These are phyloP conservation scores for Aspergillus haitiensis DNA, from an alignment of 495 filamentous ascomycete genomes.

Conservation along the genomic window DNA sequence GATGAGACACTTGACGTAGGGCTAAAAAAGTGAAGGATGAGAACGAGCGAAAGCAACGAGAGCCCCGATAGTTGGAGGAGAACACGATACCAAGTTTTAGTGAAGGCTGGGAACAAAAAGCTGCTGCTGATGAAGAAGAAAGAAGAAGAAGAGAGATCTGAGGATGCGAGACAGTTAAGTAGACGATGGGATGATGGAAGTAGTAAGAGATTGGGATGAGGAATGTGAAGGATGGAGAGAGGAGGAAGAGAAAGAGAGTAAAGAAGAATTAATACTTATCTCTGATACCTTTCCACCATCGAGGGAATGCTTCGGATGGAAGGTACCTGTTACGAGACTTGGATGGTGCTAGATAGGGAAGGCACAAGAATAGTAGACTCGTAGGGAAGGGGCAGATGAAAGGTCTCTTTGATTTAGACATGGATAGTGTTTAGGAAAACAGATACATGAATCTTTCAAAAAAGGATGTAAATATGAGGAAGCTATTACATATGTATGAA, in stretches of 20 bases:
- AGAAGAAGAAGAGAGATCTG: slow-evolving; percentile 25
- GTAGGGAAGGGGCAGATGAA: background rate
- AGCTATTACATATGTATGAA: no score
- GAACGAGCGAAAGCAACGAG: slow-evolving; percentile 13
- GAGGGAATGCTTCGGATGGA: background rate
- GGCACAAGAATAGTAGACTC: background rate
- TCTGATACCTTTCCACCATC: no score
- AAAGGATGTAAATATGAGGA: no score
- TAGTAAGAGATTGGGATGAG: slow-evolving; percentile 13
- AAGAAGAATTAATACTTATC: background rate
- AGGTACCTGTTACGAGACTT: background rate
- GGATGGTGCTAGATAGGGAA: background rate
- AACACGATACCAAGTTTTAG: slow-evolving; percentile 2
- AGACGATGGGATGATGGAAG: slow-evolving; percentile 24
- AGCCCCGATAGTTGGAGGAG: background rate
- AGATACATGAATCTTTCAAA: no score
- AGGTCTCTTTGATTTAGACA: background rate
- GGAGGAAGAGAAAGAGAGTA: background rate
- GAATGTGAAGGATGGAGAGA: slow-evolving; percentile 3
- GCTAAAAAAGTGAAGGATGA: background rate
- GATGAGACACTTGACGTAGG: slow-evolving; percentile 1
- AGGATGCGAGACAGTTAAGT: slow-evolving; percentile 17
- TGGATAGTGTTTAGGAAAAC: no score
- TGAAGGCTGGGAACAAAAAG: slow-evolving; percentile 10
- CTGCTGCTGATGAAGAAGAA: slow-evolving; percentile 17